phyloP scores from a whole-genome alignment of 2,329 filamentous ascomycete species.

The Peltaster fructicola region DNA sequence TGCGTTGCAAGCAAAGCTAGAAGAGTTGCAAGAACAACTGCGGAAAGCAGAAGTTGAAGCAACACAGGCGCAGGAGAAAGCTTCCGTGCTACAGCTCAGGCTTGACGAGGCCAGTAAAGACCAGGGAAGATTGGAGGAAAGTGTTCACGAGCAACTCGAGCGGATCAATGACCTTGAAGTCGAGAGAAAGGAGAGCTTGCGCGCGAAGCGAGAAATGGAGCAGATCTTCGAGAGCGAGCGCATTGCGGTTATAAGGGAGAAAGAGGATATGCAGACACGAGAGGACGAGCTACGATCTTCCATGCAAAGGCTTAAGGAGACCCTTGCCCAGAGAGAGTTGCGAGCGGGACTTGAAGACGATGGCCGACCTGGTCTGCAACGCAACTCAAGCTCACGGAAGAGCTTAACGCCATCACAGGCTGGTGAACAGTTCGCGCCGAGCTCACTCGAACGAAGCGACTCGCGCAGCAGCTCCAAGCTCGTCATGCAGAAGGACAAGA shows the following conservation, averaged over 20 bases:
- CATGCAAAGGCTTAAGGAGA: conserved; percentile 84
- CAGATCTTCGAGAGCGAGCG: conserved; percentile 83
- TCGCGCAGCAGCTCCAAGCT: conserved; percentile 69
- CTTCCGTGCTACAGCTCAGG: conserved; percentile 66
- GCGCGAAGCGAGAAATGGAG: conserved; percentile 81
- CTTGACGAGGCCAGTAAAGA: conserved; percentile 73
- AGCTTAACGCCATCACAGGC: conserved; percentile 37
- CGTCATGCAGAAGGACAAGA: conserved; percentile 84
- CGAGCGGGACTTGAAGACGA: conserved; percentile 33
- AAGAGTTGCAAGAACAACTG: conserved; percentile 69
- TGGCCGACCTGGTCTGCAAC: conserved; percentile 32
- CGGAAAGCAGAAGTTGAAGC: conserved; percentile 50
- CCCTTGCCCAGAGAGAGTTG: conserved; percentile 55
- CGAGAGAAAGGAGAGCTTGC: conserved; percentile 66
- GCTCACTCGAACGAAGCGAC: conserved; percentile 69
- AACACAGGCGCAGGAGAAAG: conserved; percentile 68
- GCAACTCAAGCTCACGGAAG: conserved; percentile 13
- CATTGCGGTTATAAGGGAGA: conserved; percentile 73
- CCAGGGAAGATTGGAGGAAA: conserved; percentile 74
- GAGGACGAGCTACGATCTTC: conserved; percentile 84
- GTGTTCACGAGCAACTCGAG: conserved; percentile 70
- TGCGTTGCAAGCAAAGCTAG: conserved; percentile 59
- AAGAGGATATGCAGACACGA: conserved; percentile 66
- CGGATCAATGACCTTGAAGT: conserved; percentile 64
- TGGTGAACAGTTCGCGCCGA: conserved; percentile 64